Conservation (phyloP, 2,329 filamentous ascomycete species). For the Alternaria ventricosa region DNA sequence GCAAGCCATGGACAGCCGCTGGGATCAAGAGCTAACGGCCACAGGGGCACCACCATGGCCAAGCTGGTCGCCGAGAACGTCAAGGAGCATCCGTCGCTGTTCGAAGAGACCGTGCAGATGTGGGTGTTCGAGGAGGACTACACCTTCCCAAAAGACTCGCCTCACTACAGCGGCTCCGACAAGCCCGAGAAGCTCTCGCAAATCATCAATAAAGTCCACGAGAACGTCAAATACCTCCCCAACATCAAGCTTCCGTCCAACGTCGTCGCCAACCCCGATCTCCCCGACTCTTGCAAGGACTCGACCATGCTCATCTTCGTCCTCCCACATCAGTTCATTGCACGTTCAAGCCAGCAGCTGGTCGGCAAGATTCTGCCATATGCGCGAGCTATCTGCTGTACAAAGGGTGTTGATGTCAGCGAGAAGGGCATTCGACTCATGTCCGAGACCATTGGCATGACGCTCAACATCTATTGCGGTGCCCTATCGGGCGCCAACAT, state of each 20-base stretch:
- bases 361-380: slow-evolving; percentile 89
- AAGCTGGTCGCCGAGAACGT: slow-evolving; percentile 97
- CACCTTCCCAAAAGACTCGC: slow-evolving; percentile 72
- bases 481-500: slow-evolving; percentile 96
- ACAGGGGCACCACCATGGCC: slow-evolving; percentile 94
- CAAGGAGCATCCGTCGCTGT: slow-evolving; percentile 75
- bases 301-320: slow-evolving; percentile 95
- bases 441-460: slow-evolving; percentile 91
- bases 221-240: slow-evolving; percentile 99
- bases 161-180: slow-evolving; percentile 70
- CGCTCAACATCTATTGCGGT: slow-evolving; percentile 93
- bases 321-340: slow-evolving; percentile 94
- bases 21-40: slow-evolving; percentile 11
- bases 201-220: slow-evolving; percentile 89
- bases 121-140: slow-evolving; percentile 98
- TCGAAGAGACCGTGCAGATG: slow-evolving; percentile 93
- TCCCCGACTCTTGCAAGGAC: slow-evolving; percentile 79
- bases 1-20: neutral
- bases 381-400: slow-evolving; percentile 93
- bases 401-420: slow-evolving; percentile 95
- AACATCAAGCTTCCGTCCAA: slow-evolving; percentile 83
- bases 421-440: slow-evolving; percentile 87
- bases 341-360: slow-evolving; percentile 81
- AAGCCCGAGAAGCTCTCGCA: slow-evolving; percentile 84
- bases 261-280: slow-evolving; percentile 80